Evolutionary conservation across 2,329 filamentous ascomycete genomes (phyloP), one percentile per base, ranked within the genome.

Genomic region (Fusarium bactridioides): DNA sequence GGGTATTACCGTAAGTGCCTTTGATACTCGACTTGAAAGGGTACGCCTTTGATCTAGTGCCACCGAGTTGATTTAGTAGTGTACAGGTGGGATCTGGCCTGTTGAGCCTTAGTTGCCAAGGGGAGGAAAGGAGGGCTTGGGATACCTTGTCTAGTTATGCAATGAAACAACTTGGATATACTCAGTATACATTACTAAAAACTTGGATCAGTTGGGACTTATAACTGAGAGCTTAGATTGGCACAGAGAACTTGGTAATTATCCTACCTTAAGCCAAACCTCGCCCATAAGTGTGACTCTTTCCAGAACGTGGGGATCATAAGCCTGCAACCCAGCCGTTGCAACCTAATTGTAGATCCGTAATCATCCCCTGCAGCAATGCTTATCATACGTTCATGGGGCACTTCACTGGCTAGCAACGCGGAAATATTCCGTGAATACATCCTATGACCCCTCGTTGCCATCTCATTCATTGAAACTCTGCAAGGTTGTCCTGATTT

Each of bases 191-290:
- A 3, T 8, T 5, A 29, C 6, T 16, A 1, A 5, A 9, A 44
- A 19, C 1, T 19, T 3, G 15, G 19, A 16, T 16, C 21, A n/a
- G 12, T n/a, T 0, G 1, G 0, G 1, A 0, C 9, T 23, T 18
- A 7, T 47, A 21, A 4, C 6, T 27, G 13, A 27, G 25, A 21
- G 25, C 18, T 29, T 16, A 8, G 8, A 21, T 16, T 21, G 25
- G 25, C 18, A 21, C 1, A 27, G 3, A 7, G 12, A 27, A 21
- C 25, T 21, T 27, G 3, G 8, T 10, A n/a, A 11, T 4, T 27
- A 15, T 21, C 25, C 25, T 21, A 21, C 6, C 19, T 27, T 16
- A 16, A 16, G 13, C 12, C 9, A 47, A 16, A 1, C 4, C 25
- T 16, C 13, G 19, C 12, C 13, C 9, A 21, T 5, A 5, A 0